Base-by-base conservation (phyloP, 352 stramenopile species). In the Phytopythium chamaehyphon region DNA sequence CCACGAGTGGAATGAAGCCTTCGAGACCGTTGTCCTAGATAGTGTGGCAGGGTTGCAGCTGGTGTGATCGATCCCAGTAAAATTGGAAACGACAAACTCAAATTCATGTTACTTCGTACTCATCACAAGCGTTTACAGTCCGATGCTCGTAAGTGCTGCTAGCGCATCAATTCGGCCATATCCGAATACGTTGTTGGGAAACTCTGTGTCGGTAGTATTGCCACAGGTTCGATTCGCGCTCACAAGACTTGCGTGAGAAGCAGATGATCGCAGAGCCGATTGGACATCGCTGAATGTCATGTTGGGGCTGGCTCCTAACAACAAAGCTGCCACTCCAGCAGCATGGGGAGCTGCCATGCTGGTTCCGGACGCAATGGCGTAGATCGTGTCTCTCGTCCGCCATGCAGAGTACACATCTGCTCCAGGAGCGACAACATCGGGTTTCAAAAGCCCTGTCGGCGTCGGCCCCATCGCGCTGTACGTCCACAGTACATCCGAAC, bases 311-410 rank as follows among this genome's bases (percentile, higher is more conserved):
- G 40, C 57, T 15, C 64, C 68, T 4, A 83, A 58, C 16, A 83
- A 49, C 39, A 86, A 40, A 11, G 75, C 75, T 12, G 73, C 64
- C 18, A 66, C 70, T 11, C 73, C 73, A 26, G 60, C 47, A 19
- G 73, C 65, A 39, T 82, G 69, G 15, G 71, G 71, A 19, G 65
- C 44, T 40, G 73, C 70, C 71, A 80, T 79, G 35, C 66, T 78
- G 18, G 73, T 84, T 24, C 73, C 73, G 1, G 71, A 79, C 15
- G 61, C 56, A 53, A 65, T 55, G 19, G 39, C 39, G 46, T 78
- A 84, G 5, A 57, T 45, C 10, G 58, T 57, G 42, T 83, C 71
- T 54, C 47, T 50, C 43, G 61, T 73, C 36, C 59, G 55, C 47
- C 55, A 66, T 1, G 70, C 66, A 14, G 70, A 78, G 45, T 65